A percentile compares a stretch with the other conserved stretches of the same genome.
phyloP scores from a whole-genome alignment of 2,329 filamentous ascomycete genomes.

The Leptodontidium sp. region DNA sequence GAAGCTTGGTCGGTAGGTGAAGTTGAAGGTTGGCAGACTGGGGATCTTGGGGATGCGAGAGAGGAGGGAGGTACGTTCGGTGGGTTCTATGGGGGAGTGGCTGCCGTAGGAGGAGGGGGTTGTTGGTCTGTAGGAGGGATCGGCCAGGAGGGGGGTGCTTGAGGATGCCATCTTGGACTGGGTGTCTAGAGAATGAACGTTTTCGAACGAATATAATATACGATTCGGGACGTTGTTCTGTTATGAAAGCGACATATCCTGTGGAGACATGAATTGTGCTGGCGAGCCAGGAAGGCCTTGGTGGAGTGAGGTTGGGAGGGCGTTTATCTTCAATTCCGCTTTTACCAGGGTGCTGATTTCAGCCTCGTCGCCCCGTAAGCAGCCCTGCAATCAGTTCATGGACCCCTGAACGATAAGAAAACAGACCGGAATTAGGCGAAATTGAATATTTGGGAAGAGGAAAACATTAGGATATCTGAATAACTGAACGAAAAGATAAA shows the following conservation, averaged over 20 bases:
- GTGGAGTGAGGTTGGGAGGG: background rate
- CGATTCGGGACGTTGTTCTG: background rate
- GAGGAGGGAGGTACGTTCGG: background rate
- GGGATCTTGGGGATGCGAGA: slow-evolving; percentile 4
- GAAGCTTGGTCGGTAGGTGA: slow-evolving; percentile 5
- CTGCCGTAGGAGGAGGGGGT: slow-evolving; percentile 21
- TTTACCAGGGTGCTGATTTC: slow-evolving; percentile 1
- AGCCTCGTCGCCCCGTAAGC: background rate
- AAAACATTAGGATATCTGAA: background rate
- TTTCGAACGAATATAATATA: background rate
- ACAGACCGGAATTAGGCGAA: too few species aligned
- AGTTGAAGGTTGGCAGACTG: background rate
- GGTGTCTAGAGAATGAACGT: background rate
- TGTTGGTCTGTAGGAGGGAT: slow-evolving; percentile 21
- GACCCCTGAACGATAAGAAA: too few species aligned
- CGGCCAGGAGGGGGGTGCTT: slow-evolving; percentile 31
- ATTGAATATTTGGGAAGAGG: background rate
- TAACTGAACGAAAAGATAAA: background rate
- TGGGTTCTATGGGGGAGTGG: slow-evolving; percentile 25
- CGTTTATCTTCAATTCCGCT: background rate
- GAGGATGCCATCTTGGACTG: slow-evolving; percentile 31
- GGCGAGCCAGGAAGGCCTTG: background rate
- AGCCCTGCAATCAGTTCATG: background rate
- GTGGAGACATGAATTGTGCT: background rate
- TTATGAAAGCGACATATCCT: background rate